Conservation (phyloP, 768 basidiomycete species). For the Termitomyces sp. region DNA sequence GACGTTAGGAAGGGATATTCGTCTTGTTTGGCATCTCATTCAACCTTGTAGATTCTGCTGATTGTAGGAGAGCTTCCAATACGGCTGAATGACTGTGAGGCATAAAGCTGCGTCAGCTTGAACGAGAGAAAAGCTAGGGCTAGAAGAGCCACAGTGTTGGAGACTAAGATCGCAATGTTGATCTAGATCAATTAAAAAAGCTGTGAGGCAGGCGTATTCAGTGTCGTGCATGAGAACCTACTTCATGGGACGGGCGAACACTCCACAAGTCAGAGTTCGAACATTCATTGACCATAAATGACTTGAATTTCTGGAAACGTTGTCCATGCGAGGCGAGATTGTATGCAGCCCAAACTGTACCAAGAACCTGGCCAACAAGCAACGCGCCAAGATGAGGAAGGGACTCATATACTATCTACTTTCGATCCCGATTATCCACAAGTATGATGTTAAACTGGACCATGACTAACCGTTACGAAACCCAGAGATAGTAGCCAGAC, state of each 20-base stretch:
- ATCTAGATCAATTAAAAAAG: neutral
- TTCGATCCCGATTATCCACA: neutral
- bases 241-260: conserved; percentile 21
- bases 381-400: conserved; percentile 46
- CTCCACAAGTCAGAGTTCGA: conserved; percentile 39
- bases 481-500: conserved; percentile 43
- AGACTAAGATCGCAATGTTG: conserved; percentile 35
- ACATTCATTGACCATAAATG: conserved; percentile 33
- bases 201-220: neutral
- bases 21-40: neutral
- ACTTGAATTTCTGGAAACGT: conserved; percentile 25
- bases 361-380: conserved; percentile 39
- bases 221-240: conserved; percentile 18
- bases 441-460: neutral
- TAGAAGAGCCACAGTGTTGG: conserved; percentile 31
- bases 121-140: conserved; percentile 32
- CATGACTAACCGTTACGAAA: conserved; percentile 35
- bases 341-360: conserved; percentile 42
- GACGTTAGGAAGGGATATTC: neutral
- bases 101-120: conserved; percentile 42
- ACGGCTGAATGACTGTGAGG: conserved; percentile 38
- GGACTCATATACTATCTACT: conserved; percentile 44
- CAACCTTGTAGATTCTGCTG: conserved; percentile 43
- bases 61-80: conserved; percentile 43
- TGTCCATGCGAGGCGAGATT: conserved; percentile 28